These are phyloP conservation scores for Starmerella powellii DNA, from an alignment of 805 yeast species.

Conservation along the genomic window DNA sequence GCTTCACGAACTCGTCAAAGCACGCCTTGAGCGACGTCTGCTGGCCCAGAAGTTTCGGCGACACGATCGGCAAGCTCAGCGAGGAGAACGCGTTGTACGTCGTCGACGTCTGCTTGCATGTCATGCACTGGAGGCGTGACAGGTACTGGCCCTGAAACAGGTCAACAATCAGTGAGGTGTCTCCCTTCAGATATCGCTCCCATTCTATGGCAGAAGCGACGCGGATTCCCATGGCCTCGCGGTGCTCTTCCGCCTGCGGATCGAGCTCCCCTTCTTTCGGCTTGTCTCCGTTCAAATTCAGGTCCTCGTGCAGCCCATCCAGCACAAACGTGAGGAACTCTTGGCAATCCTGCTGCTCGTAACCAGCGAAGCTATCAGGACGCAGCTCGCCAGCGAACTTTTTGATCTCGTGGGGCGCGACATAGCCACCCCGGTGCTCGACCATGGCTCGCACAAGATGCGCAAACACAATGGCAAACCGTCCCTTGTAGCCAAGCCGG, in stretches of 20 bases:
- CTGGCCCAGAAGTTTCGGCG: conserved; percentile 22
- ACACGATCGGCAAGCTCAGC: conserved; percentile 56
- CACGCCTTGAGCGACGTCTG: conserved; percentile 45
- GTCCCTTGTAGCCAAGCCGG: conserved; percentile 69
- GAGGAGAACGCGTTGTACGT: conserved; percentile 76
- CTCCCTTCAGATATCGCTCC: conserved; percentile 72
- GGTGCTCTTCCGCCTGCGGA: conserved; percentile 54
- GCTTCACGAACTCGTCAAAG: conserved; percentile 60
- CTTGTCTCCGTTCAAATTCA: conserved; percentile 51
- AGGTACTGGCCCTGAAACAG: conserved; percentile 81
- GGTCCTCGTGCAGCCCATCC: conserved; percentile 72
- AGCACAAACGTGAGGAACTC: conserved; percentile 66
- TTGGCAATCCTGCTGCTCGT: conserved; percentile 75
- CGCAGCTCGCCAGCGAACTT: conserved; percentile 48
- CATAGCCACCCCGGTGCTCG: conserved; percentile 31
- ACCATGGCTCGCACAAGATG: conserved; percentile 43
- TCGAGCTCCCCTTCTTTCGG: conserved; percentile 47
- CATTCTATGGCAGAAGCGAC: conserved; percentile 82
- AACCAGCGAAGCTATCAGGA: conserved; percentile 50
- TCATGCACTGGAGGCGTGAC: conserved; percentile 62
- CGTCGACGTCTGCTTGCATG: conserved; percentile 66
- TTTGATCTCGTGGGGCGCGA: conserved; percentile 56
- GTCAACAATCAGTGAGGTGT: conserved; percentile 69
- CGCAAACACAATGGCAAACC: conserved; percentile 57
- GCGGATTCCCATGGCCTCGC: conserved; percentile 65